Evolutionary conservation across 2,329 filamentous ascomycete species (phyloP), one percentile per base, ranked within the genome.

Genomic region (Teratosphaeria zuluensis): DNA sequence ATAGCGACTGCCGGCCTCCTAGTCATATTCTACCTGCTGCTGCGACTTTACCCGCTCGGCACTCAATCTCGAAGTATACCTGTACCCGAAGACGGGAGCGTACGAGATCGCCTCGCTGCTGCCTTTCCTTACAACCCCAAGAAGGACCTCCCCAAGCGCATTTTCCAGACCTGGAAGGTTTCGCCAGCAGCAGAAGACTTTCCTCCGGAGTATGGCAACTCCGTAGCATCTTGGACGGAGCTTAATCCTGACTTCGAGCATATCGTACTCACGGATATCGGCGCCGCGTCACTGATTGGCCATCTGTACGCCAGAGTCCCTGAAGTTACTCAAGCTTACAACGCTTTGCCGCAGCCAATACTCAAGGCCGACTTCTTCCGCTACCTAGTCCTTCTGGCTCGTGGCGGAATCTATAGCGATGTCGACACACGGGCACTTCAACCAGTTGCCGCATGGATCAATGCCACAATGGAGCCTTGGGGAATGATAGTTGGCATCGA

Each of bases 161-260:
- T 99, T 70, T 99, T 94, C 94, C 94, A 99, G 80, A 99, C 94
- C 14, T 99, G 94, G 94, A 96, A 95, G 74, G 86, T 84, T 69
- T 88, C 85, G 0, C 92, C 92, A 0, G 82, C 86, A 1, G 88
- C 90, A 21, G 80, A 83, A 55, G 81, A 89, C 62, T 99, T 99
- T 71, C 75, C 75, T 9, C 83, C 87, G 62, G 76, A 79, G 21
- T 92, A 96, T 70, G 86, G 92, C 61, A 84, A 88, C 53, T 82
- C 90, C 60, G 92, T 97, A 76, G 89, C 90, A 16, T 91, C 88
- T 62, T 99, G 94, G 94, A 87, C 89, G 7, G 81, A 89, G 65
- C 77, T 87, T 68, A 91, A 99, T 73, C 92, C 92, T 0, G 86
- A 85, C 24, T 99, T 99, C 70, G 85, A 96, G 30, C 94, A 99